Evolutionary conservation across 108 stramenopile species (phyloP).

Genomic region (Ochromonas danica): DNA sequence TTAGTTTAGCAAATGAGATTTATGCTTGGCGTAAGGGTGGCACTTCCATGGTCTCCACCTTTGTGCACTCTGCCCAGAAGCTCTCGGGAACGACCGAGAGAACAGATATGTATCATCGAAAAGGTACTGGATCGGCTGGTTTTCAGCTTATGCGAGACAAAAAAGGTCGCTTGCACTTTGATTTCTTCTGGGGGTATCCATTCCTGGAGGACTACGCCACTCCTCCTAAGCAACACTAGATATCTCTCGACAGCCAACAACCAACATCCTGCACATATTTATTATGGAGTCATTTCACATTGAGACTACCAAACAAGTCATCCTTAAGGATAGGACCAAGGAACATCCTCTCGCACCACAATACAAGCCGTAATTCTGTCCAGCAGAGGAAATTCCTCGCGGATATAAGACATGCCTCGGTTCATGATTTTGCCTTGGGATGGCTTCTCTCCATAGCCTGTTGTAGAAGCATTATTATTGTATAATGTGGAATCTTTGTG

Average conservation of each 20-base stretch:
- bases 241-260: too few species aligned
- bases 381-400: constrained; percentile 33
- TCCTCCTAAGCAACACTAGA: too few species aligned
- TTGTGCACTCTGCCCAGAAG: constrained; percentile 18
- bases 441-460: constrained; percentile 38
- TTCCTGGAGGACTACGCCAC: not conserved
- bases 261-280: too few species aligned
- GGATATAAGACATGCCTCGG: constrained; percentile 10
- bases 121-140: not conserved
- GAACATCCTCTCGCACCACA: constrained; percentile 24
- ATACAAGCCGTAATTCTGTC: constrained; percentile 29
- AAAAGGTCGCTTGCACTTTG: not conserved
- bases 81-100: constrained; percentile 3
- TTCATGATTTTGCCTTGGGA: constrained; percentile 43
- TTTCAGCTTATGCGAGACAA: constrained; percentile 20
- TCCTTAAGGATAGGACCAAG: not conserved
- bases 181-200: constrained; percentile 4
- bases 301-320: too few species aligned
- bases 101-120: not conserved
- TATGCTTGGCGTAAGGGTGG: constrained; percentile 11
- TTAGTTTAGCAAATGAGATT: not conserved
- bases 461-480: too few species aligned
- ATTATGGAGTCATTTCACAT: too few species aligned
- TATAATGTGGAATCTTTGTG: too few species aligned
- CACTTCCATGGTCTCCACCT: not conserved